Evolutionary conservation across 192 early-diverging fungal genomes (phyloP).

Genomic region (Phycomyces blakesleeanus): DNA sequence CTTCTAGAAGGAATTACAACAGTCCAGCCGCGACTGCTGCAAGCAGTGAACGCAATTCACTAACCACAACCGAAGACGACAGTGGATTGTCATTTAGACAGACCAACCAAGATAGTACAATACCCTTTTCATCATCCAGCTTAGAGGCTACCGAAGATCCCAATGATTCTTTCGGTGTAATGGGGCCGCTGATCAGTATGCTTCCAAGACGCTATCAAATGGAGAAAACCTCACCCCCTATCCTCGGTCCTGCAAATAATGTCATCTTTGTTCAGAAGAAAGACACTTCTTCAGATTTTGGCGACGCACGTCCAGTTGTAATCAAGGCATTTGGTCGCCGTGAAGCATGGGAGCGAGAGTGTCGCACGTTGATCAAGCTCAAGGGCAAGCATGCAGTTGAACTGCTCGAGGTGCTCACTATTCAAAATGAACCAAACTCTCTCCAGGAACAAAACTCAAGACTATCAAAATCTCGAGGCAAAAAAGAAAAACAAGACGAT

Average conservation of each 20-base stretch:
- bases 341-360: slow-evolving; percentile 54
- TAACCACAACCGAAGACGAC: no score
- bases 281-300: slow-evolving; percentile 11
- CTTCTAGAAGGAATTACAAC: no score
- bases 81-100: no score
- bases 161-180: neutral
- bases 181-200: slow-evolving; percentile 29
- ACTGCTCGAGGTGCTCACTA: slow-evolving; percentile 46
- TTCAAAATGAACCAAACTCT: slow-evolving; percentile 34
- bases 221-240: slow-evolving; percentile 29
- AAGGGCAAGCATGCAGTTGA: slow-evolving; percentile 40
- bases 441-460: slow-evolving; percentile 18
- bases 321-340: slow-evolving; percentile 48
- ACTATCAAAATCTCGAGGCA: neutral
- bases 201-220: slow-evolving; percentile 43
- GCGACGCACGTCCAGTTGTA: slow-evolving; percentile 22
- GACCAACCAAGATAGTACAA: no score
- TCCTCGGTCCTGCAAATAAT: slow-evolving; percentile 41
- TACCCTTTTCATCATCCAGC: no score
- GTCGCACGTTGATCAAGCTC: slow-evolving; percentile 38
- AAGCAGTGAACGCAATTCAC: no score
- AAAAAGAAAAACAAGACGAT: neutral
- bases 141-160: no score
- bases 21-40: no score
- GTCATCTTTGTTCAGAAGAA: slow-evolving; percentile 42